Conservation (phyloP, 129 eudicot species). For the Artemisia tridentata region DNA sequence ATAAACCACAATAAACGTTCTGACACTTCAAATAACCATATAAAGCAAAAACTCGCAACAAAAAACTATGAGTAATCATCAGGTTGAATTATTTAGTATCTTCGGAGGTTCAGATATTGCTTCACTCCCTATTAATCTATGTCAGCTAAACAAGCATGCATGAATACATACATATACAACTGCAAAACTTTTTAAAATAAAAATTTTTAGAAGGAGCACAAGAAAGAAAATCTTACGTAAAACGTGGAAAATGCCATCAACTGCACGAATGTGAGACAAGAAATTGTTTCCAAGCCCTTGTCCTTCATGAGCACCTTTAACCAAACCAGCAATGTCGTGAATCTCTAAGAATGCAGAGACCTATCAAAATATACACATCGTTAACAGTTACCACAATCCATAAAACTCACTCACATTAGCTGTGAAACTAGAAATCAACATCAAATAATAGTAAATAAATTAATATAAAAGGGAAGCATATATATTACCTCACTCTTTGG, state of each 20-base stretch:
- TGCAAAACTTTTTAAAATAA: background rate
- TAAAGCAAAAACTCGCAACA: constrained; percentile 6
- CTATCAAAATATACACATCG: constrained; percentile 27
- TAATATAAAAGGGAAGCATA: background rate
- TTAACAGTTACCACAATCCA: too few relatives aligned
- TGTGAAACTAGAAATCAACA: background rate
- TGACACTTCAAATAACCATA: background rate
- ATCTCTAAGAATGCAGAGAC: constrained; percentile 94
- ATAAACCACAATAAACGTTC: constrained; percentile 2
- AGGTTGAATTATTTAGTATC: too few relatives aligned
- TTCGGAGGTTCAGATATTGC: too few relatives aligned
- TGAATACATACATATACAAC: background rate
- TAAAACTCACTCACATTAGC: background rate
- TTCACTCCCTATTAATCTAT: too few relatives aligned
- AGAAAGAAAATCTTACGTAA: constrained; percentile 63
- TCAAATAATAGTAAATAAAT: background rate
- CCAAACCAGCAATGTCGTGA: constrained; percentile 99
- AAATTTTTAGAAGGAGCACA: background rate
- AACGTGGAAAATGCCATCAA: constrained; percentile 99
- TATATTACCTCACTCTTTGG: constrained; percentile 88
- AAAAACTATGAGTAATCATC: background rate
- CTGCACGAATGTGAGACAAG: constrained; percentile 98
- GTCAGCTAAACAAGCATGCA: background rate
- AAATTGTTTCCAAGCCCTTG: constrained; percentile 98
- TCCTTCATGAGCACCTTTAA: constrained; percentile 98